Base-by-base conservation (phyloP, 2,329 filamentous ascomycete species). In the Pseudopithomyces chartarum region DNA sequence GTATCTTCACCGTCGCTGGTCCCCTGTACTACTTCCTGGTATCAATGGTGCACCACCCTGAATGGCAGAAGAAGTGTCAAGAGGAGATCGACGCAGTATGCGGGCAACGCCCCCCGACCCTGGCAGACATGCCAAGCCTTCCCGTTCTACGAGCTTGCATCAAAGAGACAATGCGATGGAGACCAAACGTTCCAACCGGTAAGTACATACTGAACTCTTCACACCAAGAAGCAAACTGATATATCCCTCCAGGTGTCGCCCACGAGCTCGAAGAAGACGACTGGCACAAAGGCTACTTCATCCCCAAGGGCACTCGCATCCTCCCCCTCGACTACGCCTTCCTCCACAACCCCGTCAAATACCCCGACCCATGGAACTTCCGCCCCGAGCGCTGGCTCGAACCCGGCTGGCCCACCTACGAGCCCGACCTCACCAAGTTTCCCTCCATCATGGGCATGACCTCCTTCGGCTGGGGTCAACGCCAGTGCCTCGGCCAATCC, bases 371-470 rank as follows among this genome's bases (percentile, higher is more conserved):
- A n/a, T 85, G 89, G 46, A 80, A 75, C 61, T 89, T 82, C 74
- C 82, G 79, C 26, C 86, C 87, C 0, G 85, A 87, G 62, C 81
- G 87, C 38, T 90, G 84, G 78, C 79, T 90, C 11, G 82, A 87
- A 61, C 73, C 83, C n/a, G 77, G 76, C 19, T 89, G 83, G 80
- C 87, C 87, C 0, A 87, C 86, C 0, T 89, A 84, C 75, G 84
- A 87, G 65, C 85, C 85, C 65, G 87, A 87, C 0, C 80, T 89
- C n/a, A 82, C 82, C 1, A 80, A 82, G 54, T 88, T 84, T 65
- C 87, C 87, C 15, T 86, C 83, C 70, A 82, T 89, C 67, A 84
- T 86, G 61, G 82, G 81, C 36, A 85, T 88, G 82, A 83, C 86
- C 60, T 86, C 83, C 0, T 89, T 89, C 65, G 86, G 86, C 26